Evolutionary conservation across 1,139 yeast genomes (phyloP).

Genomic region (Maudiozyma humilis): DNA sequence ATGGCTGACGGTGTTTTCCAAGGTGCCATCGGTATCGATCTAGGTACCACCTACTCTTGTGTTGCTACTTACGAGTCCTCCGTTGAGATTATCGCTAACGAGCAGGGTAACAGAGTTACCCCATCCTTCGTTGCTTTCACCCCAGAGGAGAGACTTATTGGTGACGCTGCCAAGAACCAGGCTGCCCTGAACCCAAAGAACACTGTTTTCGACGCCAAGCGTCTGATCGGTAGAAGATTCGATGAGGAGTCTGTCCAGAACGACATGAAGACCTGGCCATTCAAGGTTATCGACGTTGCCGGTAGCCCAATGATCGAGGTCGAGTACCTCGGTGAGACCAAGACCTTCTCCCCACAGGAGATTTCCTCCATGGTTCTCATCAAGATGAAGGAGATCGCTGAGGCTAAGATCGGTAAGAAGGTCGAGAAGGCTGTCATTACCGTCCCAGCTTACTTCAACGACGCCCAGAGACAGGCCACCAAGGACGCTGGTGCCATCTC

Average conservation of each 20-base stretch:
- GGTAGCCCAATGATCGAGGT: slow-evolving; percentile 56
- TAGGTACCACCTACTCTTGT: slow-evolving; percentile 88
- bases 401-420: slow-evolving; percentile 80
- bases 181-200: slow-evolving; percentile 60
- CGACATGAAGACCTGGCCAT: slow-evolving; percentile 57
- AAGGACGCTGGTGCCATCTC: slow-evolving; percentile 77
- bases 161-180: slow-evolving; percentile 22
- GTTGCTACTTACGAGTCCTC: slow-evolving; percentile 90
- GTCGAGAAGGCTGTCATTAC: slow-evolving; percentile 90
- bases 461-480: slow-evolving; percentile 86
- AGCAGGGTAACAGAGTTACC: slow-evolving; percentile 10
- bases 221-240: slow-evolving; percentile 59
- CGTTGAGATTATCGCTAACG: slow-evolving; percentile 73
- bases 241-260: slow-evolving; percentile 47
- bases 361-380: slow-evolving; percentile 54
- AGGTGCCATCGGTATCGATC: slow-evolving; percentile 98
- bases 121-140: slow-evolving; percentile 10
- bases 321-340: slow-evolving; percentile 56
- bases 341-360: slow-evolving; percentile 57
- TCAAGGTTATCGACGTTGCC: slow-evolving; percentile 45
- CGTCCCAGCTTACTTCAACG: slow-evolving; percentile 76
- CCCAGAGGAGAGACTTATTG: slow-evolving; percentile 9
- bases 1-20: slow-evolving; percentile 99
- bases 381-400: slow-evolving; percentile 74
- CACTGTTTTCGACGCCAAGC: slow-evolving; percentile 60